Base-by-base conservation (phyloP, 768 basidiomycete species). In the Suillus luteus region DNA sequence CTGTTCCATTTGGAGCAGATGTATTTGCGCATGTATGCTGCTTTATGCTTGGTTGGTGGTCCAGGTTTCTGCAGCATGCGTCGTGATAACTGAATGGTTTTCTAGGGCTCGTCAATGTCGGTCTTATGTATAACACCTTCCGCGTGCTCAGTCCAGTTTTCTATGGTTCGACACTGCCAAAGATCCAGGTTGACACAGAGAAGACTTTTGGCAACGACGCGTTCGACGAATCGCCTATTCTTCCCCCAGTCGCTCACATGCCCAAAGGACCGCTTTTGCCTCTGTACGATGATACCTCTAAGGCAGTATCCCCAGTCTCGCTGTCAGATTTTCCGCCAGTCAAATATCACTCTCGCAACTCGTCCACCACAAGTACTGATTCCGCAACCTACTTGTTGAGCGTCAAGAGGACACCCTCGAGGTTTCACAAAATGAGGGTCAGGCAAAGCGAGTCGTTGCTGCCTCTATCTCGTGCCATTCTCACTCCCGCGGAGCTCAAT, bases 61-160 rank as follows among this genome's bases (percentile, higher is more conserved):
- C 31, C 3, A 24, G 37, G 33, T 43, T 35, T 35, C 33, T 35
- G 33, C 19, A 15, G 43, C 19, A 22, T 52, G 44, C n/a, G 15
- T 37, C 46, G 38, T 49, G 19, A 40, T 61, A 33, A 24, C 14
- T 68, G 38, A 43, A 7, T 14, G 22, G 22, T 33, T 4, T 24
- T 14, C 7, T 64, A 92, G 91, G 89, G 49, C 67, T 86, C 33
- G 84, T 85, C 27, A 87, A 92, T 68, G 87, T 89, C 33, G 63
- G 82, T 10, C 77, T 92, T n/a, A 80, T 91, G 35, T 85, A 82
- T 77, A 90, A 88, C 70, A 90, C 87, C 11, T 83, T 90, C 70
- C 83, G 85, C 11, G 80, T 89, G 59, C 76, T 92, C 40, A 78
- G 80, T 10, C 83, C 83, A 31, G 82, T 83, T 27, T 81, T 87